Evolutionary conservation across 1,139 yeast genomes (phyloP).

Genomic region (Protomyces arabidopsidicola): DNA sequence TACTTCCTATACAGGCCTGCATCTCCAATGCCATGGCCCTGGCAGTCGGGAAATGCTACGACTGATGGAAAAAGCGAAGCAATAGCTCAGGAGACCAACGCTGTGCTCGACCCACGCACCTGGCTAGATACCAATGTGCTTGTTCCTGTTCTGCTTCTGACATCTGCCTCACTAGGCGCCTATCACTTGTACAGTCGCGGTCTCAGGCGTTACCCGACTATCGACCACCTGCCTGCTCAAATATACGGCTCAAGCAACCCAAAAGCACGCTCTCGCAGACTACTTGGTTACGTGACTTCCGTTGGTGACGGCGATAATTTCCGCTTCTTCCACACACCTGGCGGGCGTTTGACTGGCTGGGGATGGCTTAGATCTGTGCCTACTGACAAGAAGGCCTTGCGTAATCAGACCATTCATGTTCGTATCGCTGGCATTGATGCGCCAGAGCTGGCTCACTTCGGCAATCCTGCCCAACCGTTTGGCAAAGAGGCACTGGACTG

Average conservation of each 20-base stretch:
- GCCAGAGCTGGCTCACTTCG: conserved; percentile 93
- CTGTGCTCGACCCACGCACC: background rate
- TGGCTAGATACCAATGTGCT: conserved; percentile 3
- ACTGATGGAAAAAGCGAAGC: no score
- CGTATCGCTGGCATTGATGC: conserved; percentile 96
- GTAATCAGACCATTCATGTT: conserved; percentile 51
- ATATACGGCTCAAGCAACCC: conserved; percentile 2
- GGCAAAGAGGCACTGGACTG: conserved; percentile 79
- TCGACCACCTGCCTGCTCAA: conserved; percentile 31
- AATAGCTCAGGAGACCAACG: background rate
- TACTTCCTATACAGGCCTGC: no score
- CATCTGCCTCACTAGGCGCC: conserved; percentile 17
- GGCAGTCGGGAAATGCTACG: background rate
- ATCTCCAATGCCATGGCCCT: background rate
- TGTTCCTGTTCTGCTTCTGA: conserved; percentile 9
- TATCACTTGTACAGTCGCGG: conserved; percentile 26
- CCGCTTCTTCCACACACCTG: conserved; percentile 88
- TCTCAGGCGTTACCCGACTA: conserved; percentile 31
- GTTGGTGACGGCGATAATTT: conserved; percentile 98
- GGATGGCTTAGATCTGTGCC: conserved; percentile 63
- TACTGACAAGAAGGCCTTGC: conserved; percentile 35
- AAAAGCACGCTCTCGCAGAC: conserved; percentile 41
- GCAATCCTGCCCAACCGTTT: conserved; percentile 85
- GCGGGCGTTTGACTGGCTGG: conserved; percentile 86
- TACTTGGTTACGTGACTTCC: conserved; percentile 79